Conservation (phyloP, 176 grass and related monocot species). For the Hsuehochloa calcarea region DNA sequence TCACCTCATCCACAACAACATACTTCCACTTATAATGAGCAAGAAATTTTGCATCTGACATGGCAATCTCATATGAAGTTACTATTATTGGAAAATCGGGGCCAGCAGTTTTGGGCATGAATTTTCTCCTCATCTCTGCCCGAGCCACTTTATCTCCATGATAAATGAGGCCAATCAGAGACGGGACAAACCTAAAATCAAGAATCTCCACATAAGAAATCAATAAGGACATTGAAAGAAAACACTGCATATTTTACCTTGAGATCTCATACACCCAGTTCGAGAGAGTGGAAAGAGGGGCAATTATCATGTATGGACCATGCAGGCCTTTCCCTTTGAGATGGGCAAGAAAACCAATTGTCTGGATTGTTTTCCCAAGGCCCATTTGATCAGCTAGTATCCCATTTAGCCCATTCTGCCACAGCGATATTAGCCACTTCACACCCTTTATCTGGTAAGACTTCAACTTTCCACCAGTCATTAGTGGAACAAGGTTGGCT, state of each 20-base stretch:
- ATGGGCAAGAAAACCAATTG: constrained; percentile 93
- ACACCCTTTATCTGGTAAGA: constrained; percentile 97
- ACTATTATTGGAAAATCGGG: constrained; percentile 79
- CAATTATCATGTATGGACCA: constrained; percentile 91
- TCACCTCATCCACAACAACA: constrained; percentile 92
- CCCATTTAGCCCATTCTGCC: constrained; percentile 96
- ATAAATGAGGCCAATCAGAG: constrained; percentile 71
- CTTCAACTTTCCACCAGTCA: constrained; percentile 92
- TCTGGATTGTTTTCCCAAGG: constrained; percentile 98
- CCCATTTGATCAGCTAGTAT: constrained; percentile 99
- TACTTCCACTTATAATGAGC: constrained; percentile 88
- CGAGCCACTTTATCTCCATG: constrained; percentile 71
- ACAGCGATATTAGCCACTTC: constrained; percentile 95
- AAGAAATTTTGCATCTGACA: constrained; percentile 71
- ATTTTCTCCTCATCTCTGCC: constrained; percentile 76
- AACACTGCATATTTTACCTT: constrained; percentile 49
- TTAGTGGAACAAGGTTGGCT: constrained; percentile 71
- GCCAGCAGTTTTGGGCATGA: constrained; percentile 55
- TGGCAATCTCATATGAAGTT: constrained; percentile 85
- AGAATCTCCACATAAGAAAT: constrained; percentile 26
- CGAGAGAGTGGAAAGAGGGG: constrained; percentile 94
- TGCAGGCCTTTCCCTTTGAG: constrained; percentile 87
- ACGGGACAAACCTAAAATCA: constrained; percentile 79
- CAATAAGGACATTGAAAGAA: neutral
- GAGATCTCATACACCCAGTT: constrained; percentile 89